A percentile compares a stretch with the other conserved stretches of the same genome.
These are phyloP conservation scores for Phyllachora maydis DNA, from an alignment of 2,329 filamentous ascomycete genomes.

Conservation along the genomic window DNA sequence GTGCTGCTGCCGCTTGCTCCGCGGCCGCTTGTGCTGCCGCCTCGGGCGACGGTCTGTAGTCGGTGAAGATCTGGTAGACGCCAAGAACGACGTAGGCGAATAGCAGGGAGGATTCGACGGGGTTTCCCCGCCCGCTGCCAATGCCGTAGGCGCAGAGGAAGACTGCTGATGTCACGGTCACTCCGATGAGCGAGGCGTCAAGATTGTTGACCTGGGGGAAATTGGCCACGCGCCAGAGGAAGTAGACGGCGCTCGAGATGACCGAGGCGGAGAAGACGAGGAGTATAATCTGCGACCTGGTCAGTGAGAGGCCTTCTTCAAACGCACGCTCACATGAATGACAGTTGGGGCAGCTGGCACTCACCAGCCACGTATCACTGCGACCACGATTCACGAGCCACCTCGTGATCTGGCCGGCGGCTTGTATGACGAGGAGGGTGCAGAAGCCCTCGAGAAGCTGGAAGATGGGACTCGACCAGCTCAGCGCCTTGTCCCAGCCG, in stretches of 20 bases:
- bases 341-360: too few species aligned
- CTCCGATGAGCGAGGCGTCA: conserved; percentile 81
- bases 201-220: conserved; percentile 88
- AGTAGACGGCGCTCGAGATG: conserved; percentile 87
- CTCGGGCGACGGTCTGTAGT: conserved; percentile 71
- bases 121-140: conserved; percentile 80
- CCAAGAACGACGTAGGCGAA: conserved; percentile 98
- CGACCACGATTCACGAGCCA: conserved; percentile 87
- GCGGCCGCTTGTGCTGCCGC: conserved; percentile 8
- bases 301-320: too few species aligned
- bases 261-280: conserved; percentile 76
- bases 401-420: conserved; percentile 78
- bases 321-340: too few species aligned
- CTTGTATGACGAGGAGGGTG: conserved; percentile 87
- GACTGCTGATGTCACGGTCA: conserved; percentile 77
- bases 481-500: conserved; percentile 70
- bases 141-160: conserved; percentile 91
- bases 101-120: conserved; percentile 81
- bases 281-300: conserved; percentile 48
- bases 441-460: conserved; percentile 93
- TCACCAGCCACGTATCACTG: conserved; percentile 91
- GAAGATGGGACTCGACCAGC: conserved; percentile 85
- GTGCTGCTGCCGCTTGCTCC: conserved; percentile 24
- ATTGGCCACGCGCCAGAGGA: conserved; percentile 83
- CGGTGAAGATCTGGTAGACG: conserved; percentile 98